phyloP scores from a whole-genome alignment of 805 yeast species.

The Peterozyma xylosa region DNA sequence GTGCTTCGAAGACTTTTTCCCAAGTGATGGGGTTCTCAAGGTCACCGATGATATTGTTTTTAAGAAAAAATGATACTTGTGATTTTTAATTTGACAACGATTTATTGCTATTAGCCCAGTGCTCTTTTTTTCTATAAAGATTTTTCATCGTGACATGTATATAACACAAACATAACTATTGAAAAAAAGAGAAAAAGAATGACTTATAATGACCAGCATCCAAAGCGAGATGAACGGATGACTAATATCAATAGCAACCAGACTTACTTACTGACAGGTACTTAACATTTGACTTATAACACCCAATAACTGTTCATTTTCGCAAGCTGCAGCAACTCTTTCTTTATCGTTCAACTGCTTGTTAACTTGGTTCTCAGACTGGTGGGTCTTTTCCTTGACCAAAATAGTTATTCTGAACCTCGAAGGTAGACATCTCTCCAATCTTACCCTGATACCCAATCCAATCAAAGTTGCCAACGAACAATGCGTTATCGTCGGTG shows the following conservation, averaged over 20 bases:
- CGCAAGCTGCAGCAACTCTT: constrained; percentile 97
- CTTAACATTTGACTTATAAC: constrained; percentile 93
- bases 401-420: constrained; percentile 73
- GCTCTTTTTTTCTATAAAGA: too few relatives aligned
- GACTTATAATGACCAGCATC: too few relatives aligned
- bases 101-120: too few relatives aligned
- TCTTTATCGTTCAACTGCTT: constrained; percentile 96
- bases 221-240: too few relatives aligned
- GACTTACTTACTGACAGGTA: constrained; percentile 48
- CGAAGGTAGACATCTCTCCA: constrained; percentile 83
- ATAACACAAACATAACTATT: too few relatives aligned
- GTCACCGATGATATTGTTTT: background rate
- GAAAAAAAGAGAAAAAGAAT: too few relatives aligned
- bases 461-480: constrained; percentile 95
- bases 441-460: constrained; percentile 83
- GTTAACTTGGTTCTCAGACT: constrained; percentile 91
- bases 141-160: too few relatives aligned
- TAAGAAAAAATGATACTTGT: background rate
- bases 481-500: constrained; percentile 98
- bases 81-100: too few relatives aligned
- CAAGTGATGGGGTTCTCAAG: background rate
- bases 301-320: constrained; percentile 80
- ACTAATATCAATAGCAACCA: too few relatives aligned
- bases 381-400: constrained; percentile 89
- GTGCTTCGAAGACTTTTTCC: constrained; percentile 48